Evolutionary conservation across 2,329 filamentous ascomycete species (phyloP).

Genomic region (Colletotrichum godetiae): DNA sequence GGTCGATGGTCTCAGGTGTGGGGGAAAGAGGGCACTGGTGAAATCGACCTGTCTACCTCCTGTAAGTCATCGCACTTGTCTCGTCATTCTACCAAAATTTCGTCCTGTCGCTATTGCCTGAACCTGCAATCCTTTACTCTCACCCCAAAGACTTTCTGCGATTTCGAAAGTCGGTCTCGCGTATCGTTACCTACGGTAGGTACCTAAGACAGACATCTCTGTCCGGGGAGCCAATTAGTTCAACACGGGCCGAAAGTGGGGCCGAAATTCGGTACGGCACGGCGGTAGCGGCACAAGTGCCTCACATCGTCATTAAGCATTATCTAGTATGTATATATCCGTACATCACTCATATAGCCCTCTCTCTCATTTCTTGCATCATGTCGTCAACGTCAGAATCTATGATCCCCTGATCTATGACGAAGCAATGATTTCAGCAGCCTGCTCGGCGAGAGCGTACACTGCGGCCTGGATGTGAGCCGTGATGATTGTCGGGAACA

Average conservation of each 20-base stretch:
- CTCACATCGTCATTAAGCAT: background rate
- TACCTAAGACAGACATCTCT: background rate
- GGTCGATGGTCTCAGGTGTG: background rate
- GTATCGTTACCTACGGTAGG: background rate
- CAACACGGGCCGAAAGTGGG: background rate
- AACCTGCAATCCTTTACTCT: background rate
- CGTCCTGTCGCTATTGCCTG: background rate
- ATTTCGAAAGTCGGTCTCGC: background rate
- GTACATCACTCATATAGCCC: background rate
- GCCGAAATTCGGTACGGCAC: too few relatives aligned
- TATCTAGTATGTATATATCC: background rate
- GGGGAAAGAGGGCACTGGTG: background rate
- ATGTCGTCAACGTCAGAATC: background rate
- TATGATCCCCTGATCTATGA: background rate
- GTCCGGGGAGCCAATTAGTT: too few relatives aligned
- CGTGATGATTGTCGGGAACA: constrained; percentile 46
- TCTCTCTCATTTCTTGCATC: background rate
- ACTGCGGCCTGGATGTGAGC: constrained; percentile 60
- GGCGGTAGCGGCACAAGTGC: background rate
- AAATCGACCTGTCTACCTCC: background rate
- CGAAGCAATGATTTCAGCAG: constrained; percentile 63
- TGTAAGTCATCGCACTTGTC: background rate
- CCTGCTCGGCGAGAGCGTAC: constrained; percentile 69
- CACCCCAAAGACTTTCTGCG: background rate
- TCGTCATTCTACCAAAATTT: background rate